Evolutionary conservation across 306 rosid species (phyloP), one percentile per base, ranked within the genome.

Genomic region (Cercis canadensis): DNA sequence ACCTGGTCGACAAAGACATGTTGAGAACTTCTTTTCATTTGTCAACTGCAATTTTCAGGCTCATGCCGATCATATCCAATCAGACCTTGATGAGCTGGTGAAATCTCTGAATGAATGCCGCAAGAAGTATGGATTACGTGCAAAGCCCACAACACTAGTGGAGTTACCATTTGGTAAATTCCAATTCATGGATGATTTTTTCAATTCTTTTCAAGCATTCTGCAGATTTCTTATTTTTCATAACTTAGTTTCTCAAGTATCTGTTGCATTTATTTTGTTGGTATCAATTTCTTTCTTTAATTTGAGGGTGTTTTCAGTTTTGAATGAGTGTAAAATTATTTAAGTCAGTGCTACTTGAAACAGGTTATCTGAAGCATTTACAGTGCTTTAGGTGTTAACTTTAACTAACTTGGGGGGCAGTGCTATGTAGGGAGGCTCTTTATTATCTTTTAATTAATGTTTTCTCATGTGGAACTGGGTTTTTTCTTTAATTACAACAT

Each of bases 101-200:
- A 95, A 89, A 86, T 76, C 85, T 59, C 82, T 95, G 64, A 95
- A 87, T 76, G 96, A 92, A 58, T 89, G 90, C 32, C 91, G 99
- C 88, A 95, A 95, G 91, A 86, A 78, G 65, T 92, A 92, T 63
- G 99, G 97, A 50, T 82, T 95, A 75, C 93, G 87, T 34, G 87
- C 88, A 65, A 95, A 89, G 81, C 92, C 99, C 59, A 80, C 81
- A 51, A 88, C 96, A 68, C 72, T 95, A 63, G 76, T 84, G 69
- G 99, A 92, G 84, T 97, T 95, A 80, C 99, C 97, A 34, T 95
- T 91, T 44, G 99, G 99, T 95, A 82, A 71, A 80, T 78, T 77
- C 73, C n/a, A 70, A 73, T 68, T 55, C 54, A 61, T 70, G 31
- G 19, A 57, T 65, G 29, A 13, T 72, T 15, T 52, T 67, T 2